A percentile compares a stretch with the other conserved stretches of the same genome.
phyloP scores from a whole-genome alignment of 1,284 basidiomycete species.

The Sporisorium scitamineum region DNA sequence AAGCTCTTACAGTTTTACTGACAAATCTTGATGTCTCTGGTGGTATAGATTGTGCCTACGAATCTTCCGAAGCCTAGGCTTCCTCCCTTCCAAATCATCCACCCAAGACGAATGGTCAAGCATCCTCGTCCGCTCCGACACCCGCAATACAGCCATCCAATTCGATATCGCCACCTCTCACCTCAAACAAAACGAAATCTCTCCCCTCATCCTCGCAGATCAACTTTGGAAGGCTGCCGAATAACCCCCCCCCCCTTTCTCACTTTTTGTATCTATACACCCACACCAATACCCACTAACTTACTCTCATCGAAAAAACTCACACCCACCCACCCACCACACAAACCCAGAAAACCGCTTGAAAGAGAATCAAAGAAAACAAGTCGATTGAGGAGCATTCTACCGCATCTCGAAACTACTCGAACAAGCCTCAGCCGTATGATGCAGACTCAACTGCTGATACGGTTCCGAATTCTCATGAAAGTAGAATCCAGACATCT shows the following conservation, averaged over 20 bases:
- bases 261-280: background rate
- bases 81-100: slow-evolving; percentile 42
- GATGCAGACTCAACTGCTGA: slow-evolving; percentile 72
- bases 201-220: slow-evolving; percentile 45
- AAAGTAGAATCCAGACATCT: slow-evolving; percentile 91
- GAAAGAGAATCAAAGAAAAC: background rate
- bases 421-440: slow-evolving; percentile 67
- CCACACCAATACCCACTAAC: too few species aligned
- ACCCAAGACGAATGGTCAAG: slow-evolving; percentile 37
- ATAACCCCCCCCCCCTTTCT: slow-evolving; percentile 6
- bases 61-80: slow-evolving; percentile 57
- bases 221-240: slow-evolving; percentile 59
- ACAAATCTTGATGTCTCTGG: too few species aligned
- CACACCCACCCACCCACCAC: background rate
- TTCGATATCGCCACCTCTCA: slow-evolving; percentile 47
- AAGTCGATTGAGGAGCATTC: background rate
- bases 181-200: slow-evolving; percentile 34
- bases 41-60: slow-evolving; percentile 39
- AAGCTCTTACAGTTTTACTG: too few species aligned
- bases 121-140: slow-evolving; percentile 52
- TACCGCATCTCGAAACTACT: slow-evolving; percentile 71
- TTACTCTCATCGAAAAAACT: background rate
- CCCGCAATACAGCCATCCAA: slow-evolving; percentile 54
- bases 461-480: slow-evolving; percentile 89
- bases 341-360: too few species aligned